Base-by-base conservation (phyloP, 1,139 yeast genomes). In the Kluyveromyces sp. region DNA sequence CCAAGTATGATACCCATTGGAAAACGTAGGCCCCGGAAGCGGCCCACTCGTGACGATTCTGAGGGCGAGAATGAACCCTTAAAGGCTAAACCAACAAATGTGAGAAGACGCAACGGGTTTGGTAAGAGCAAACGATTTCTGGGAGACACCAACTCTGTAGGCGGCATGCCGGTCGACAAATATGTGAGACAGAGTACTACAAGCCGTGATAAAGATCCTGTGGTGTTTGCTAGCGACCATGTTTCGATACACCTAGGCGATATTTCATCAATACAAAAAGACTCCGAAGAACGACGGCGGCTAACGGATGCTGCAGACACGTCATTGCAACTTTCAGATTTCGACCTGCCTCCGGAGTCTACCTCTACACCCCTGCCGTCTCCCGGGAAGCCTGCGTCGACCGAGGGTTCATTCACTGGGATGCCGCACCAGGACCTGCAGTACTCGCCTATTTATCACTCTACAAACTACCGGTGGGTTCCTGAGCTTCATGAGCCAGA, bases 261-360 rank as follows among this genome's bases (percentile, higher is more conserved):
- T 31, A 30, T 19, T 26, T 15, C n/a, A 13, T 16, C 19, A 19
- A 31, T 13, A 16, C 11, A 26, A 12, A 41, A 26, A 18, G 26
- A 16, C 8, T n/a, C 12, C 29, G 18, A 34, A 29, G 20, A 29
- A 13, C 41, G 33, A 33, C 44, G 43, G 47, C 49, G 47, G 47
- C 49, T 44, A 40, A 44, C 33, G 7, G 35, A 28, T 15, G 30
- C 41, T 22, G 35, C 41, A n/a, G 40, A 44, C 26, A 39, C 40
- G 12, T 63, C 68, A 0, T 45, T 65, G 3, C 61, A 61, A 31
- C 50, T 62, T 7, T 64, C 64, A 3, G 67, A 64, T 28, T 61
- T 65, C 46, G 61, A 55, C 18, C 65, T 61, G 44, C 65, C 66
- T 1, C 69, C 69, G 19, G 53, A 56, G 34, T 60, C 65, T 2